A percentile compares a stretch with the other conserved stretches of the same genome.
phyloP scores from a whole-genome alignment of 768 basidiomycete genomes.

The Suillus occidentalis region DNA sequence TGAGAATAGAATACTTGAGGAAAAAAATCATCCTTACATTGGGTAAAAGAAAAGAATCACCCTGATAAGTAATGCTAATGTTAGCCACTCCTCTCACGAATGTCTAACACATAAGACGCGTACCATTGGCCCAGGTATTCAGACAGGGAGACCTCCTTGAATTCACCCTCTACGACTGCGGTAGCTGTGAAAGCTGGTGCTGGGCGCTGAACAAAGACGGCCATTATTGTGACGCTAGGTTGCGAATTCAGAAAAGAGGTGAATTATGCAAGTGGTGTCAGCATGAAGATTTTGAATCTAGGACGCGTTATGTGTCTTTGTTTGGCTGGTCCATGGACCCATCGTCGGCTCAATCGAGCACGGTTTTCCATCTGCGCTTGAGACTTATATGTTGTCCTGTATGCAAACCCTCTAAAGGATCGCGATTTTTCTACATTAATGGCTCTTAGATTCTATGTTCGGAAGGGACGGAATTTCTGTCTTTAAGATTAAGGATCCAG shows the following conservation, averaged over 20 bases:
- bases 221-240: constrained; percentile 21
- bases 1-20: not conserved
- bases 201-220: constrained; percentile 74
- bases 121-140: constrained; percentile 85
- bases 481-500: not conserved
- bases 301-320: constrained; percentile 30
- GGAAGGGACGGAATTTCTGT: not conserved
- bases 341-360: no score
- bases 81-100: constrained; percentile 4
- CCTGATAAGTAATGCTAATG: constrained; percentile 44
- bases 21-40: constrained; percentile 52
- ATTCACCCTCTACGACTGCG: constrained; percentile 73
- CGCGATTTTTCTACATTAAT: no score
- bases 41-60: constrained; percentile 95
- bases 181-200: constrained; percentile 80
- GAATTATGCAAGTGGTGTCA: constrained; percentile 9
- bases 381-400: no score
- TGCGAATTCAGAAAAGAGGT: not conserved
- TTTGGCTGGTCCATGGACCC: constrained; percentile 16
- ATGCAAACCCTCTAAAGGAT: no score
- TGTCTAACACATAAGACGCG: constrained; percentile 18
- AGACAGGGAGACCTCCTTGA: constrained; percentile 73
- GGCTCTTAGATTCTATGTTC: not conserved
- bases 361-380: no score
- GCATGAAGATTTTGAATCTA: constrained; percentile 10